A percentile compares a stretch with the other conserved stretches of the same genome.
Evolutionary conservation across 2,329 filamentous ascomycete genomes (phyloP).

Genomic region (Trichophyton schoenleinii): DNA sequence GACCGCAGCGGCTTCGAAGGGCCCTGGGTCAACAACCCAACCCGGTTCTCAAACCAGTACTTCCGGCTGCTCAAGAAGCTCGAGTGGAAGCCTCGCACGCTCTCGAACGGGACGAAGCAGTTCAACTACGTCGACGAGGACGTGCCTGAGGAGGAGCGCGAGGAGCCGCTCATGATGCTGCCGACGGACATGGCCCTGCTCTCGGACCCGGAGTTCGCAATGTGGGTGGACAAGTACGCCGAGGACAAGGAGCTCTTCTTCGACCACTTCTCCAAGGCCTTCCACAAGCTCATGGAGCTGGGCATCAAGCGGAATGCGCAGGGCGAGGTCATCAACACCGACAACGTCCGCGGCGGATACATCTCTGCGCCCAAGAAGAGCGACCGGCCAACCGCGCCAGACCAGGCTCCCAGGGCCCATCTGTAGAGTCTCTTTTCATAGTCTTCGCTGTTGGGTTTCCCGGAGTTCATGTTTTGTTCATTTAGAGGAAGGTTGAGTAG

Average conservation of each 20-base stretch:
- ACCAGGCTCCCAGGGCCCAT: neutral
- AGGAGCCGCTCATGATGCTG: constrained; percentile 53
- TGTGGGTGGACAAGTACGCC: constrained; percentile 48
- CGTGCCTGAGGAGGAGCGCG: constrained; percentile 26
- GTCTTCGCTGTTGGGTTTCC: neutral
- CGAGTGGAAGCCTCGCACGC: constrained; percentile 43
- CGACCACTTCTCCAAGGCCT: constrained; percentile 45
- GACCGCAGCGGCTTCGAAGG: constrained; percentile 47
- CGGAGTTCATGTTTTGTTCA: neutral
- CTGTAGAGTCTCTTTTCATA: neutral
- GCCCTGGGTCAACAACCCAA: constrained; percentile 49
- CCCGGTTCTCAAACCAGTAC: constrained; percentile 46
- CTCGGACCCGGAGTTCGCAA: constrained; percentile 40
- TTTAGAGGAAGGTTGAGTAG: neutral
- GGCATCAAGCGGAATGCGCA: constrained; percentile 45
- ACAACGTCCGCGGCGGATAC: constrained; percentile 47
- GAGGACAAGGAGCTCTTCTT: constrained; percentile 52
- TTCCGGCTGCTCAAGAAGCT: constrained; percentile 41
- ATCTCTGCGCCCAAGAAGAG: constrained; percentile 47
- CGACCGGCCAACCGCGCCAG: constrained; percentile 19
- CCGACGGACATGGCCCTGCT: constrained; percentile 51
- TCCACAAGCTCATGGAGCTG: constrained; percentile 49
- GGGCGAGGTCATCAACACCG: constrained; percentile 43
- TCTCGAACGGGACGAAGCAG: constrained; percentile 43
- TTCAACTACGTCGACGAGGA: constrained; percentile 50